Evolutionary conservation across 2,329 filamentous ascomycete genomes (phyloP).

Genomic region (Teratosphaeria viscida): DNA sequence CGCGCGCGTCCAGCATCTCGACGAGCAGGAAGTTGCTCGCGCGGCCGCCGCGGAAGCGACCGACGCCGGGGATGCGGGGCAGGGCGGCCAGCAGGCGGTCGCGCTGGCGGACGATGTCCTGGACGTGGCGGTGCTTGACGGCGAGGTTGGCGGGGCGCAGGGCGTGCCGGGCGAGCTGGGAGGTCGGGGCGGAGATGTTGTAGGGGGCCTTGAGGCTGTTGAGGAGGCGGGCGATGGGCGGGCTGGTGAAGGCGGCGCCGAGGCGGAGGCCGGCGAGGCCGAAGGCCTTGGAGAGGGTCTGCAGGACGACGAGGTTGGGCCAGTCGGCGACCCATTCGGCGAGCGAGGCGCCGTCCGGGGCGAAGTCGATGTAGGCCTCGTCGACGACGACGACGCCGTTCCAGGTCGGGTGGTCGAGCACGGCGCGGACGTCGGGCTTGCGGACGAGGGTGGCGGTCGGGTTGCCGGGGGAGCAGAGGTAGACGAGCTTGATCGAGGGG

Average conservation of each 20-base stretch:
- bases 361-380: conserved; percentile 95
- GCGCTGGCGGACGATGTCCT: conserved; percentile 64
- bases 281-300: conserved; percentile 97
- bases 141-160: conserved; percentile 56
- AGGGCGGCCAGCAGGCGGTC: conserved; percentile 65
- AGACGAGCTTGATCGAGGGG: conserved; percentile 69
- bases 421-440: conserved; percentile 60
- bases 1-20: conserved; percentile 67
- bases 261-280: conserved; percentile 88
- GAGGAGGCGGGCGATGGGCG: conserved; percentile 64
- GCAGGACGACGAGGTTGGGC: conserved; percentile 95
- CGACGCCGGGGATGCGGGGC: conserved; percentile 65
- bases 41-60: conserved; percentile 66
- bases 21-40: conserved; percentile 85
- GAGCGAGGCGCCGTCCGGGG: conserved; percentile 64
- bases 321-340: conserved; percentile 87
- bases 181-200: conserved; percentile 84
- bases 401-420: conserved; percentile 83
- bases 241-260: conserved; percentile 70
- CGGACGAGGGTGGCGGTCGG: conserved; percentile 72
- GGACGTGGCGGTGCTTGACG: conserved; percentile 61
- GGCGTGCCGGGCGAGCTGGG: conserved; percentile 65
- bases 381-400: conserved; percentile 90
- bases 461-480: conserved; percentile 91
- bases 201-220: conserved; percentile 95